These are phyloP conservation scores for Candida nanaspora DNA, from an alignment of 805 yeast species.

Conservation along the genomic window DNA sequence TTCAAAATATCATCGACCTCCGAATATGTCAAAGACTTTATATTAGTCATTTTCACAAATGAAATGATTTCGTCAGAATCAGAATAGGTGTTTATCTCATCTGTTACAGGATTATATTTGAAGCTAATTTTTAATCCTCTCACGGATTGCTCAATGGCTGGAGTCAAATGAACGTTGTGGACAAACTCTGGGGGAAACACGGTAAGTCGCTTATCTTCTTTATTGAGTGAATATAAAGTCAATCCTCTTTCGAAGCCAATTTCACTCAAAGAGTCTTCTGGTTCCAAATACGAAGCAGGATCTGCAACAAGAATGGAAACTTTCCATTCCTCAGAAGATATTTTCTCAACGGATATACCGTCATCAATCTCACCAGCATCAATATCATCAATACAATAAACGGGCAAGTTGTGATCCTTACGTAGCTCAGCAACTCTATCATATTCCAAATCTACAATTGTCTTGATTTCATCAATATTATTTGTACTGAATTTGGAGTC, in stretches of 20 bases:
- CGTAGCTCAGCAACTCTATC: slow-evolving; percentile 21
- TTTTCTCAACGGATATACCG: slow-evolving; percentile 58
- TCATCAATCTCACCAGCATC: slow-evolving; percentile 91
- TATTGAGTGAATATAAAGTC: slow-evolving; percentile 70
- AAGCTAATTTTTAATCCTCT: slow-evolving; percentile 41
- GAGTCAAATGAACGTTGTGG: slow-evolving; percentile 34
- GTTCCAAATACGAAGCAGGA: slow-evolving; percentile 61
- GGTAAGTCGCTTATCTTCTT: slow-evolving; percentile 40
- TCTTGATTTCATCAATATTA: slow-evolving; percentile 4
- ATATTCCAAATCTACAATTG: slow-evolving; percentile 5
- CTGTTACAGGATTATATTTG: slow-evolving; percentile 18
- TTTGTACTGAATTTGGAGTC: slow-evolving; percentile 17
- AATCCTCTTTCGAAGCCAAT: slow-evolving; percentile 55
- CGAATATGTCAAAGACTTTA: slow-evolving; percentile 53
- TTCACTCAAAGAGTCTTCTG: slow-evolving; percentile 30
- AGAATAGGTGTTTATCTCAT: slow-evolving; percentile 9
- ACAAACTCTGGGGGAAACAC: slow-evolving; percentile 64
- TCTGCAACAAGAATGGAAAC: slow-evolving; percentile 79
- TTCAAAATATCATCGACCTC: slow-evolving; percentile 48
- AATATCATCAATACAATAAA: slow-evolving; percentile 78
- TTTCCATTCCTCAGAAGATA: slow-evolving; percentile 25
- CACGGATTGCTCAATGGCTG: slow-evolving; percentile 37
- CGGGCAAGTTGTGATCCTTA: slow-evolving; percentile 38
- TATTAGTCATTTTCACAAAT: slow-evolving; percentile 36
- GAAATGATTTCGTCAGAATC: slow-evolving; percentile 26